These are phyloP conservation scores for Sphagnum tenellum DNA, from an alignment of 225 moss, liverwort and hornwort species.

Conservation along the genomic window DNA sequence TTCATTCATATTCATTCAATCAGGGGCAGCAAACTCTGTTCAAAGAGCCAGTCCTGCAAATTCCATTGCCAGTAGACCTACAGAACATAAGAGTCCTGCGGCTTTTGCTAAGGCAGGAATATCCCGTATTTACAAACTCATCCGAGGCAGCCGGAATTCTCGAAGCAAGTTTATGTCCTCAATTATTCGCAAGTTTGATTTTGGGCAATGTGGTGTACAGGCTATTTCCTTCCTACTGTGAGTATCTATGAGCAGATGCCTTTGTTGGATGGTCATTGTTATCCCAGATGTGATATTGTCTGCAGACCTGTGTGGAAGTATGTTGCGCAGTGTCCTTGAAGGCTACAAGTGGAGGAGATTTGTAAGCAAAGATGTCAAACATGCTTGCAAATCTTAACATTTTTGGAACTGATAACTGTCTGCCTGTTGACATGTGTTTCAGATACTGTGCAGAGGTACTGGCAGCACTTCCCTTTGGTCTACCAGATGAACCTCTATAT, in stretches of 20 bases:
- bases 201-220: constrained; percentile 55
- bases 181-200: constrained; percentile 84
- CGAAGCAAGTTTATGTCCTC: constrained; percentile 89
- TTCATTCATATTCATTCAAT: constrained; percentile 71
- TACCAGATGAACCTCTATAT: constrained; percentile 90
- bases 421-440: constrained; percentile 4
- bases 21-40: constrained; percentile 53
- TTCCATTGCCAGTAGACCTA: constrained; percentile 15
- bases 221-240: constrained; percentile 76
- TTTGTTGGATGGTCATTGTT: too few relatives aligned
- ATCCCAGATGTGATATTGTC: too few relatives aligned
- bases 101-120: constrained; percentile 78
- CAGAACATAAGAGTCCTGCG: constrained; percentile 32
- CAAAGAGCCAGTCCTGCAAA: constrained; percentile 21
- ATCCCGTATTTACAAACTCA: constrained; percentile 88
- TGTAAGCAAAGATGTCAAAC: too few relatives aligned
- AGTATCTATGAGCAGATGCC: constrained; percentile 3
- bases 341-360: too few relatives aligned
- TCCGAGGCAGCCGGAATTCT: constrained; percentile 62
- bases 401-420: background rate
- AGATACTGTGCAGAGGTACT: constrained; percentile 87
- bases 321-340: too few relatives aligned
- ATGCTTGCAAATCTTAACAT: background rate
- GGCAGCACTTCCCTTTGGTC: constrained; percentile 71
- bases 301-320: background rate